Evolutionary conservation across 2,329 filamentous ascomycete species (phyloP).

Genomic region (Colletotrichum liriopes): DNA sequence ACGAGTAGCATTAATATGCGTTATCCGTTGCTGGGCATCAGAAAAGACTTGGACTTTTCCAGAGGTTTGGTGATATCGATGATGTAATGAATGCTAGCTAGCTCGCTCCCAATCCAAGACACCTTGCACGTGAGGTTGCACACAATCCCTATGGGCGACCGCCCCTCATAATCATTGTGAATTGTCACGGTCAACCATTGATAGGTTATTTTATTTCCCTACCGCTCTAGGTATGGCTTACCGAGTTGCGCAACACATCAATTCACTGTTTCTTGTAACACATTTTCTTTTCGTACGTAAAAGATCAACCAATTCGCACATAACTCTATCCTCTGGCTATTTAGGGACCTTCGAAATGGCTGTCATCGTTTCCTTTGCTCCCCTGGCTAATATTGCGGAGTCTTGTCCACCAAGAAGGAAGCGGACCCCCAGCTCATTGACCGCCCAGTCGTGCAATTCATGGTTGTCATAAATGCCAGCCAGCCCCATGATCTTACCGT

Average conservation of each 20-base stretch:
- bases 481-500: constrained; percentile 47
- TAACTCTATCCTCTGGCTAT: neutral
- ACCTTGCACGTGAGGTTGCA: neutral
- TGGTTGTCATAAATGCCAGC: constrained; percentile 46
- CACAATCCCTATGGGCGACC: neutral
- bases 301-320: too few relatives aligned
- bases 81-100: constrained; percentile 1
- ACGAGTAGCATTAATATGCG: neutral
- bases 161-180: neutral
- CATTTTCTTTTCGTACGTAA: too few relatives aligned
- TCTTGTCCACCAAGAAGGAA: constrained; percentile 45
- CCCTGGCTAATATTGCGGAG: constrained; percentile 36
- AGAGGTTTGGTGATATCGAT: neutral
- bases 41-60: neutral
- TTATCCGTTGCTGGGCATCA: neutral
- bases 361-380: constrained; percentile 15
- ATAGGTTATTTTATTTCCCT: neutral
- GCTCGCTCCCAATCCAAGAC: neutral
- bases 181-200: neutral
- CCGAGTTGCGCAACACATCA: neutral
- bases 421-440: constrained; percentile 42
- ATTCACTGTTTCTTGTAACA: too few relatives aligned
- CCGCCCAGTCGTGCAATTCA: constrained; percentile 43
- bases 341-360: neutral
- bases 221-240: neutral